Percentiles rank a stretch among this genome's conserved stretches.
Conservation (phyloP, 2,329 filamentous ascomycete species). For the Alternaria sp. region DNA sequence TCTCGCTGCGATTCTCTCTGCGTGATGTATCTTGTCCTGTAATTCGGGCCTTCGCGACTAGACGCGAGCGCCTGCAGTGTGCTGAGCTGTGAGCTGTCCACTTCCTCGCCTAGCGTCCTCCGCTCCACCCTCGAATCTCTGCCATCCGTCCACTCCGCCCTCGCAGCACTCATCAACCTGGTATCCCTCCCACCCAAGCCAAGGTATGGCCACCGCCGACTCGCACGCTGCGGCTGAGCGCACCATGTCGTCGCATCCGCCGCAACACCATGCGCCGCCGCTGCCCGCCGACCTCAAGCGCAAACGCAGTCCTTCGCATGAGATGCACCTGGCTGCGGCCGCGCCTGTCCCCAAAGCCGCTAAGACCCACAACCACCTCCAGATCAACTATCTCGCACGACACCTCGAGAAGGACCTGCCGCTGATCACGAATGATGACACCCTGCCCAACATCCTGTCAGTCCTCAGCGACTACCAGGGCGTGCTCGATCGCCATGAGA, state of each 20-base stretch:
- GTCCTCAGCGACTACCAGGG: constrained; percentile 83
- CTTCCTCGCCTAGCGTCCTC: constrained; percentile 27
- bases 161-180: constrained; percentile 16
- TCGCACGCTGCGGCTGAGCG: constrained; percentile 24
- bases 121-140: constrained; percentile 27
- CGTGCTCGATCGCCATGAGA: constrained; percentile 83
- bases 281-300: constrained; percentile 51
- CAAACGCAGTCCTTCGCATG: constrained; percentile 54
- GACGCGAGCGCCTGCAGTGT: constrained; percentile 4
- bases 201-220: constrained; percentile 35
- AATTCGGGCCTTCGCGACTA: constrained; percentile 11
- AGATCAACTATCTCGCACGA: constrained; percentile 72
- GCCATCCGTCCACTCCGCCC: constrained; percentile 23
- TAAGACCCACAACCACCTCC: constrained; percentile 66
- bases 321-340: constrained; percentile 38
- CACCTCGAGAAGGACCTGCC: constrained; percentile 68
- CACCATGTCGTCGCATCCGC: constrained; percentile 29
- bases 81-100: constrained; percentile 5
- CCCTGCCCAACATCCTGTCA: constrained; percentile 73
- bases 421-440: constrained; percentile 69
- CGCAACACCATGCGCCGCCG: constrained; percentile 28
- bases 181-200: constrained; percentile 19
- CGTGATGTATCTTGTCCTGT: constrained; percentile 7
- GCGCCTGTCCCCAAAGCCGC: constrained; percentile 57
- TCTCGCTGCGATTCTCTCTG: neutral